These are phyloP conservation scores for Saccharomycopsis capsularis DNA, from an alignment of 805 yeast genomes.

Conservation along the genomic window DNA sequence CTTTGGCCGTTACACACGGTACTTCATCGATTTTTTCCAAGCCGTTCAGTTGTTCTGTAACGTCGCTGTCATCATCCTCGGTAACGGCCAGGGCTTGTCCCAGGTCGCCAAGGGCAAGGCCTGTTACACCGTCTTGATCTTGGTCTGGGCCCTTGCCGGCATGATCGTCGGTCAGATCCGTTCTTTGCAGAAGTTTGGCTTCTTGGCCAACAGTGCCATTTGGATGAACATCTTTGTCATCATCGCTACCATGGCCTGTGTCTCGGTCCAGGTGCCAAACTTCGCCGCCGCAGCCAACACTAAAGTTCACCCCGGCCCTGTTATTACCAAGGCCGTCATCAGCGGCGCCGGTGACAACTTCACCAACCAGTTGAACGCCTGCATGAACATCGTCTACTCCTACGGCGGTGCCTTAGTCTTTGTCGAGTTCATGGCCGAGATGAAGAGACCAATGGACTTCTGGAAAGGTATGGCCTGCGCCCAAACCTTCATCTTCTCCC, in stretches of 20 bases:
- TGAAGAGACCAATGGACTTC: conserved; percentile 42
- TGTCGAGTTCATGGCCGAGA: conserved; percentile 42
- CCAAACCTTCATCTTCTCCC: conserved; percentile 34
- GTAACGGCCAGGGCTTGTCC: conserved; percentile 37
- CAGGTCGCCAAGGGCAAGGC: conserved; percentile 32
- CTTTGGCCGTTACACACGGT: conserved; percentile 31
- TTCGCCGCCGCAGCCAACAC: conserved; percentile 26
- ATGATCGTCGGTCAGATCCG: conserved; percentile 38
- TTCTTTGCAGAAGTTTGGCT: conserved; percentile 34
- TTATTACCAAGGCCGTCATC: conserved; percentile 26
- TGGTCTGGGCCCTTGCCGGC: conserved; percentile 39
- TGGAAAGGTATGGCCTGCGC: conserved; percentile 41
- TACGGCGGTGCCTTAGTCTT: conserved; percentile 48
- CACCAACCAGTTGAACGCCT: conserved; percentile 31
- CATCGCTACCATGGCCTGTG: conserved; percentile 39
- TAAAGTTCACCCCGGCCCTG: conserved; percentile 24
- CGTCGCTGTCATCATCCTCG: conserved; percentile 36
- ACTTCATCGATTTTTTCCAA: conserved; percentile 33
- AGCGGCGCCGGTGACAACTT: conserved; percentile 24
- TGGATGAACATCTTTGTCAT: conserved; percentile 41
- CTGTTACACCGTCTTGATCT: conserved; percentile 36
- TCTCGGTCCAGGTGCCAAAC: conserved; percentile 31
- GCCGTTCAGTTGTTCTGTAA: conserved; percentile 37
- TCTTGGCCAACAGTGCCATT: conserved; percentile 38
- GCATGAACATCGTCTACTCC: conserved; percentile 41